Base-by-base conservation (phyloP, 768 basidiomycete genomes). In the Podaxis sp. region DNA sequence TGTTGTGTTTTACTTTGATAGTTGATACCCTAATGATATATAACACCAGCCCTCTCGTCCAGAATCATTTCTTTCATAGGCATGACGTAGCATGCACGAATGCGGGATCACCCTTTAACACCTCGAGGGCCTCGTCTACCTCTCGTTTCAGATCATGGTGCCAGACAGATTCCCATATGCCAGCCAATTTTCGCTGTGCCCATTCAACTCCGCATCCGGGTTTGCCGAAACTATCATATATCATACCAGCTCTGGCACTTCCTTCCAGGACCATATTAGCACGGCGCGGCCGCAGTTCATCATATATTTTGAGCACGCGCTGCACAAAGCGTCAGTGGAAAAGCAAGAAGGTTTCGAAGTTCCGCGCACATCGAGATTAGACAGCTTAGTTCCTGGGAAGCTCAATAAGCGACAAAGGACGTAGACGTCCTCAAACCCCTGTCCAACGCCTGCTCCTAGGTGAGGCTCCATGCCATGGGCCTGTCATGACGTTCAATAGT, bases 401-500 rank as follows among this genome's bases (percentile, higher is more conserved):
- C 69, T 67, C 15, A 87, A 78, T 13, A 87, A 71, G 11, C 76
- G 72, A 41, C 76, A 77, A 3, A 87, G 70, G 4, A 81, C 68
- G 50, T 79, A 77, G 0, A 78, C 80, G 63, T 86, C 86, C 66
- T 87, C 85, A 29, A 86, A 76, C 1, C 83, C 85, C 71, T 87
- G 85, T 7, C 85, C 82, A 7, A 82, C 83, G 1, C 85, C 85
- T 0, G 84, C 78, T 2, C 84, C 85, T 9, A 86, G 72, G 69
- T 86, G 84, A 0, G 86, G 85, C 37, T 79, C 66, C 85, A 86
- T 86, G 0, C 74, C 83, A 66, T 87, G 85, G 8, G 85, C 85
- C 80, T 80, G n/a, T 25, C 11, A 52, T 24, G 60, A 66, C n/a
- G 46, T 22, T 38, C 15, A 15, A 49, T 43, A 49, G 58, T n/a